Evolutionary conservation across 306 rosid species (phyloP).

Genomic region (Medicago lupulina): DNA sequence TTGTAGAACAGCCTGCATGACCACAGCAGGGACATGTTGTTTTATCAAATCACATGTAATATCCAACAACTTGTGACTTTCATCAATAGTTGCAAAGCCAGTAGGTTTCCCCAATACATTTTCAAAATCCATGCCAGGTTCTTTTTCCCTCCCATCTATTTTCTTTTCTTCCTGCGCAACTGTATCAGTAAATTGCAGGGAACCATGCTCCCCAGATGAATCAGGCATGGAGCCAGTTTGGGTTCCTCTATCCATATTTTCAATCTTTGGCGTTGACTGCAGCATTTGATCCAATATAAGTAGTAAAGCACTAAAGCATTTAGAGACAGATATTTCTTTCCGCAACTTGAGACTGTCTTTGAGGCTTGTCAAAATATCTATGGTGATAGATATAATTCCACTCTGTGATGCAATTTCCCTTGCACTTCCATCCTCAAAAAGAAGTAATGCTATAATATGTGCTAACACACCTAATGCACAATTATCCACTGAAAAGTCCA

Average conservation of each 20-base stretch:
- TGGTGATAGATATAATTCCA: conserved; percentile 65
- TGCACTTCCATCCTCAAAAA: conserved; percentile 85
- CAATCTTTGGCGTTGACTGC: conserved; percentile 77
- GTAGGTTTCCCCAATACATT: conserved; percentile 83
- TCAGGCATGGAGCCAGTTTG: conserved; percentile 63
- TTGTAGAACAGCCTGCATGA: conserved; percentile 98
- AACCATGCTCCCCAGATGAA: conserved; percentile 58
- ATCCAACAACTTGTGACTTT: conserved; percentile 71
- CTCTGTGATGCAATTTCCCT: conserved; percentile 86
- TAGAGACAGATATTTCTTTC: conserved; percentile 65
- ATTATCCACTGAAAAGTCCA: conserved; percentile 75
- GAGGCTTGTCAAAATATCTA: conserved; percentile 74
- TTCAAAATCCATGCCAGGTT: conserved; percentile 57
- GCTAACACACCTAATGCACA: conserved; percentile 79
- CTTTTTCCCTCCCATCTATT: conserved; percentile 56
- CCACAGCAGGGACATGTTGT: conserved; percentile 86
- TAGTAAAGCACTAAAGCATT: conserved; percentile 83
- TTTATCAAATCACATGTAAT: conserved; percentile 91
- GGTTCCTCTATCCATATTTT: conserved; percentile 63
- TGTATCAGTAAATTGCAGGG: conserved; percentile 56
- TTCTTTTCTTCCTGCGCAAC: conserved; percentile 51
- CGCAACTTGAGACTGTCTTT: conserved; percentile 72
- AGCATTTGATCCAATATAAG: conserved; percentile 93
- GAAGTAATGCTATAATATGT: conserved; percentile 82
- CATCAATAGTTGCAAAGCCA: conserved; percentile 83